A percentile compares a stretch with the other conserved stretches of the same genome.
Evolutionary conservation across 495 filamentous ascomycete genomes (phyloP).

Genomic region (Sphaerosporella brunnea): DNA sequence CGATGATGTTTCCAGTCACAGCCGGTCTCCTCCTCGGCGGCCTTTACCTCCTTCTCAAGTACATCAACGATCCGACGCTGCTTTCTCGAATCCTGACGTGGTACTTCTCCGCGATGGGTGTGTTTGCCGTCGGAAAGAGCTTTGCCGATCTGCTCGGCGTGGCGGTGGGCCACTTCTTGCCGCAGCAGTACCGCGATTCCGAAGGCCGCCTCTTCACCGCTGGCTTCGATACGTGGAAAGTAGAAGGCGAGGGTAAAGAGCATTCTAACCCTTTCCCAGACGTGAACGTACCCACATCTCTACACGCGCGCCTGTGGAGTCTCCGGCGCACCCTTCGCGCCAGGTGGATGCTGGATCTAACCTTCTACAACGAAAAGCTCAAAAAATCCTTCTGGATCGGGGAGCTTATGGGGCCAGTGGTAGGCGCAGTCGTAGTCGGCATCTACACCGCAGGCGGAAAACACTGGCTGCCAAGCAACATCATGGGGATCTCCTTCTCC

Average conservation of each 20-base stretch:
- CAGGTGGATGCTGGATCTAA: constrained; percentile 28
- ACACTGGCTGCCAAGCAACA: constrained; percentile 67
- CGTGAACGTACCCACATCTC: neutral
- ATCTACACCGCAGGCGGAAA: constrained; percentile 56
- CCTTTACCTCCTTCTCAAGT: constrained; percentile 80
- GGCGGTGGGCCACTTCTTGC: constrained; percentile 52
- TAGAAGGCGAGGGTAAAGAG: constrained; percentile 7
- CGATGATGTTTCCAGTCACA: constrained; percentile 68
- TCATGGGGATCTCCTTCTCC: constrained; percentile 70
- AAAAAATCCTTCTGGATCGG: constrained; percentile 28
- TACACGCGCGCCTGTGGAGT: constrained; percentile 22
- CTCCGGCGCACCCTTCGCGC: constrained; percentile 32
- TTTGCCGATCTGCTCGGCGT: constrained; percentile 49
- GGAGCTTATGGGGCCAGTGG: constrained; percentile 41
- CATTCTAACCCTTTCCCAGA: constrained; percentile 4
- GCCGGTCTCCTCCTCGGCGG: constrained; percentile 55
- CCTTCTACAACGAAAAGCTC: constrained; percentile 6
- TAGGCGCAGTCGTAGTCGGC: constrained; percentile 40
- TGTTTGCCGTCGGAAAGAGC: constrained; percentile 54
- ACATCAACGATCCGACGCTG: constrained; percentile 60
- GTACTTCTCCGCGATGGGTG: constrained; percentile 67
- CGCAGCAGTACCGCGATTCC: constrained; percentile 37
- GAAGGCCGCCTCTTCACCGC: constrained; percentile 30
- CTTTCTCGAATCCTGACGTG: constrained; percentile 69
- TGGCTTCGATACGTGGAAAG: constrained; percentile 21